A percentile compares a stretch with the other conserved stretches of the same genome.
Conservation (phyloP, 305 asterid species). For the Solanum hybrid region DNA sequence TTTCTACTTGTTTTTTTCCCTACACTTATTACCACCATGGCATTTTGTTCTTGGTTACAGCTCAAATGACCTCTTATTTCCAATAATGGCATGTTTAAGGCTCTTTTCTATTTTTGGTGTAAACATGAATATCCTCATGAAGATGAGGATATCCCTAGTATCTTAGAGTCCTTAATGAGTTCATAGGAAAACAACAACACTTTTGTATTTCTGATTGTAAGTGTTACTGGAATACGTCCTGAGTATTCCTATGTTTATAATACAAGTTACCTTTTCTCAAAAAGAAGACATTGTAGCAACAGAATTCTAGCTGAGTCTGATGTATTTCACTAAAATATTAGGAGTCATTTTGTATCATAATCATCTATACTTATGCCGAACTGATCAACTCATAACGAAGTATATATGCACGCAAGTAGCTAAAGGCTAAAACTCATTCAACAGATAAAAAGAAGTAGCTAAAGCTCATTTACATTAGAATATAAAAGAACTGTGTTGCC, state of each 20-base stretch:
- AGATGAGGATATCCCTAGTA: too few species aligned
- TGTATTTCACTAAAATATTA: background rate
- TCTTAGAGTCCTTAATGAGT: too few species aligned
- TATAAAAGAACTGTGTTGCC: background rate
- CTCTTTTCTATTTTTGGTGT: too few species aligned
- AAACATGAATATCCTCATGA: too few species aligned
- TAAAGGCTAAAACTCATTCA: background rate
- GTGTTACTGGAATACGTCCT: too few species aligned
- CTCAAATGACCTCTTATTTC: background rate
- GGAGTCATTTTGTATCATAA: background rate
- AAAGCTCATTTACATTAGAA: background rate
- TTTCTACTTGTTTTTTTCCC: conserved; percentile 7
- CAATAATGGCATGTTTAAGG: background rate
- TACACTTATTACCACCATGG: background rate
- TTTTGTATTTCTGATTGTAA: too few species aligned
- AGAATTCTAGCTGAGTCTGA: background rate
- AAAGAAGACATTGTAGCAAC: background rate
- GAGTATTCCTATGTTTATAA: too few species aligned
- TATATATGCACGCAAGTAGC: background rate
- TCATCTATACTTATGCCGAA: background rate
- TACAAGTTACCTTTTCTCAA: too few species aligned
- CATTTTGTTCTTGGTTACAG: background rate
- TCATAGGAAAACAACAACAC: too few species aligned
- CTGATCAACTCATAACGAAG: background rate
- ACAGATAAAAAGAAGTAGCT: background rate